Evolutionary conservation across 176 grass and related monocot genomes (phyloP).

Genomic region (Thinopyrum elongatum): DNA sequence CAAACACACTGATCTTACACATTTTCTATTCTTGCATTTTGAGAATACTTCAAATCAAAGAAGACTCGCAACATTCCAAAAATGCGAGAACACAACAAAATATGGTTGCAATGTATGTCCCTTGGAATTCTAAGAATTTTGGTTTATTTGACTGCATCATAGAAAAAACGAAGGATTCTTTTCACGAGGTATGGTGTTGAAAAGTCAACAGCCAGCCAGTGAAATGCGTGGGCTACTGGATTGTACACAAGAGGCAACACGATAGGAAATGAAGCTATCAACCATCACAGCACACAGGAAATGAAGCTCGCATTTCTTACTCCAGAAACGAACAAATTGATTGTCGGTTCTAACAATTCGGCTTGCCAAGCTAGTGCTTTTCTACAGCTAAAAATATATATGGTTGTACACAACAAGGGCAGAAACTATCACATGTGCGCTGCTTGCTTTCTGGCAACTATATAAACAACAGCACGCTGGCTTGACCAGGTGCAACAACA

Average conservation of each 20-base stretch:
- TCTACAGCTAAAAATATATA: conserved; percentile 13
- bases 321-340: neutral
- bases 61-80: too few species aligned
- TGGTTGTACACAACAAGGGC: conserved; percentile 16
- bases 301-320: neutral
- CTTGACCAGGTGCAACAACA: neutral
- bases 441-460: neutral
- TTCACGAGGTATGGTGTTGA: too few species aligned
- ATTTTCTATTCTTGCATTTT: too few species aligned
- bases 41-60: too few species aligned
- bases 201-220: too few species aligned
- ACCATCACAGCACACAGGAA: neutral
- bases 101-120: too few species aligned
- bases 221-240: neutral
- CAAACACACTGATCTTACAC: too few species aligned
- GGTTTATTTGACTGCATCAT: too few species aligned
- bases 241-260: neutral
- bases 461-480: conserved; percentile 24
- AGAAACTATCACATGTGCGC: neutral
- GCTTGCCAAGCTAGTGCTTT: too few species aligned
- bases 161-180: too few species aligned
- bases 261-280: neutral
- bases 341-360: neutral
- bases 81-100: too few species aligned
- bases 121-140: too few species aligned